Evolutionary conservation across 2,329 filamentous ascomycete species (phyloP).

Genomic region (Arthroderma uncinatum): DNA sequence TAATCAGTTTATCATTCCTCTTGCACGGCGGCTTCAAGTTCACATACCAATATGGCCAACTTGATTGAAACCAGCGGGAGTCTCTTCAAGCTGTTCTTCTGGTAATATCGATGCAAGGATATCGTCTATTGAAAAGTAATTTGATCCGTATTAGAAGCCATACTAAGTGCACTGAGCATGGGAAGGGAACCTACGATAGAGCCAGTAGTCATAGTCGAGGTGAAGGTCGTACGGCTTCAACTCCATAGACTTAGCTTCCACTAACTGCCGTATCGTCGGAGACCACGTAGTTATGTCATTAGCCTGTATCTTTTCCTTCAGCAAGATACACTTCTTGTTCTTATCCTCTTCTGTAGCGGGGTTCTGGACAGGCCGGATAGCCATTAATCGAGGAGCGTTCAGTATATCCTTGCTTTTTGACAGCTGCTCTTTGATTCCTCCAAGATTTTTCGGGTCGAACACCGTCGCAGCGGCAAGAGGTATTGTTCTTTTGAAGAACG

Average conservation of each 20-base stretch:
- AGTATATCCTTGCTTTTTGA: slow-evolving; percentile 56
- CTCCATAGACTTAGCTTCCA: slow-evolving; percentile 55
- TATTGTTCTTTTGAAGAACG: slow-evolving; percentile 67
- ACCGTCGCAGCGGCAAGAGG: slow-evolving; percentile 69
- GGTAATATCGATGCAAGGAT: slow-evolving; percentile 74
- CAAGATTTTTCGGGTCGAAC: slow-evolving; percentile 62
- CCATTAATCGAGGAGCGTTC: slow-evolving; percentile 49
- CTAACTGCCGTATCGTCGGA: slow-evolving; percentile 53
- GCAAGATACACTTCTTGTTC: slow-evolving; percentile 29
- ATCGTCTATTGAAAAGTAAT: slow-evolving; percentile 47
- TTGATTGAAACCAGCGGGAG: slow-evolving; percentile 74
- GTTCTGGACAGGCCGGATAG: slow-evolving; percentile 54
- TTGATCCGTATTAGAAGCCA: slow-evolving; percentile 7
- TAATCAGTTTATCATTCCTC: neutral
- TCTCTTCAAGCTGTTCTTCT: slow-evolving; percentile 64
- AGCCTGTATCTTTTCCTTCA: slow-evolving; percentile 29
- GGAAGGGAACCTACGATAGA: slow-evolving; percentile 50
- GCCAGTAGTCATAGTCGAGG: slow-evolving; percentile 79
- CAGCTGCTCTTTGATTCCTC: slow-evolving; percentile 56
- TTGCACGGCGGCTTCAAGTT: neutral
- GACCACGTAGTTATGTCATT: slow-evolving; percentile 58
- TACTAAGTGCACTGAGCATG: slow-evolving; percentile 10
- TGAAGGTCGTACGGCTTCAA: slow-evolving; percentile 64
- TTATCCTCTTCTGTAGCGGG: slow-evolving; percentile 27
- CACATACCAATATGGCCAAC: slow-evolving; percentile 71